Conservation (phyloP, 2,329 filamentous ascomycete genomes). For the Penicillium glabrum region DNA sequence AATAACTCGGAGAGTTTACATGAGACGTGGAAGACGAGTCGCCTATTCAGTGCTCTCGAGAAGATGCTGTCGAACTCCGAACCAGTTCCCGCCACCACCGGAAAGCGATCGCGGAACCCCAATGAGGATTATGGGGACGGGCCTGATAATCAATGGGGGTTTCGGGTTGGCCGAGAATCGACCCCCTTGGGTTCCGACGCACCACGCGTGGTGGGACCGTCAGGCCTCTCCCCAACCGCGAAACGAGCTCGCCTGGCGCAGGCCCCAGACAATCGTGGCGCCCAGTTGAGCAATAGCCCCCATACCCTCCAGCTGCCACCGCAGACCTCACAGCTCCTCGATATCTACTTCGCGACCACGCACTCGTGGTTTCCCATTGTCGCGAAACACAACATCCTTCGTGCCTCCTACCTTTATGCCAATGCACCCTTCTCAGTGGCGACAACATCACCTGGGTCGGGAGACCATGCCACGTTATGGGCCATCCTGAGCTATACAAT, state of each 20-base stretch:
- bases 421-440: slow-evolving; percentile 38
- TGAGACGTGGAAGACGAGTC: slow-evolving; percentile 46
- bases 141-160: slow-evolving; percentile 29
- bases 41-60: slow-evolving; percentile 40
- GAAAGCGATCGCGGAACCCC: slow-evolving; percentile 37
- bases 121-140: slow-evolving; percentile 22
- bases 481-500: slow-evolving; percentile 45
- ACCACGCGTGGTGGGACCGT: slow-evolving; percentile 31
- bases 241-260: slow-evolving; percentile 31
- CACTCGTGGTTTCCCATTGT: slow-evolving; percentile 62
- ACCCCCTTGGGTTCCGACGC: slow-evolving; percentile 29
- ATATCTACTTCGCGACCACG: slow-evolving; percentile 59
- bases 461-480: slow-evolving; percentile 46
- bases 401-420: slow-evolving; percentile 57
- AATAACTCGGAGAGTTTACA: slow-evolving; percentile 43
- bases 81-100: slow-evolving; percentile 16
- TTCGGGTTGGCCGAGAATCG: slow-evolving; percentile 30
- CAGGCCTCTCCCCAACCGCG: slow-evolving; percentile 15
- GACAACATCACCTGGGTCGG: slow-evolving; percentile 33
- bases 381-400: slow-evolving; percentile 57
- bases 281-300: slow-evolving; percentile 3
- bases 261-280: slow-evolving; percentile 11
- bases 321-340: slow-evolving; percentile 54
- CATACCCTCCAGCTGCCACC: slow-evolving; percentile 44
- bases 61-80: slow-evolving; percentile 41